phyloP scores from a whole-genome alignment of 768 basidiomycete species.

The Tubosaeta sp. region DNA sequence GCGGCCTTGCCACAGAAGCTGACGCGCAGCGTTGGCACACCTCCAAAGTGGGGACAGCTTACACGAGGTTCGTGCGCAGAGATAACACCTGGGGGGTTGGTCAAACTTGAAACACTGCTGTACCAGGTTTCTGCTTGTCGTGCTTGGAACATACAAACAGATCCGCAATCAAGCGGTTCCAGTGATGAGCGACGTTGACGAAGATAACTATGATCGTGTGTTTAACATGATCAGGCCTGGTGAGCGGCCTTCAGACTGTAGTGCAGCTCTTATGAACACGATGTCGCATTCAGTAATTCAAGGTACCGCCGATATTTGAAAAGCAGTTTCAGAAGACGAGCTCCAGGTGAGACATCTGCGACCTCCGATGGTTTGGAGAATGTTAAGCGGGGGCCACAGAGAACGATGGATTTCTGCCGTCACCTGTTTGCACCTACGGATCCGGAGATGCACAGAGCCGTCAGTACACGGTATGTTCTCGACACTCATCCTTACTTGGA shows the following conservation, averaged over 20 bases:
- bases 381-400: neutral
- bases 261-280: neutral
- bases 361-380: neutral
- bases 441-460: slow-evolving; percentile 1
- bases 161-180: slow-evolving; percentile 55
- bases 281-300: slow-evolving; percentile 1
- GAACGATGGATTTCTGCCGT: slow-evolving; percentile 10
- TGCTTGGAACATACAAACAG: slow-evolving; percentile 65
- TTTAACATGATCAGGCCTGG: slow-evolving; percentile 9
- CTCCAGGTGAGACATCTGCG: slow-evolving; percentile 1
- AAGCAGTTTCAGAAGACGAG: slow-evolving; percentile 6
- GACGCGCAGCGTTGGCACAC: slow-evolving; percentile 6
- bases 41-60: neutral
- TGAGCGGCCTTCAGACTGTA: neutral
- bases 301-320: slow-evolving; percentile 6
- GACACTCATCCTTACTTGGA: neutral
- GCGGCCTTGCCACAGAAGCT: slow-evolving; percentile 1
- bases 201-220: slow-evolving; percentile 56
- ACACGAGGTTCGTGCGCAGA: neutral
- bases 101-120: neutral
- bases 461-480: neutral
- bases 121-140: slow-evolving; percentile 6
- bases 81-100: too few relatives aligned
- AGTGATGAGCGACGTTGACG: slow-evolving; percentile 59
- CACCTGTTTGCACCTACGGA: slow-evolving; percentile 3